A percentile compares a stretch with the other conserved stretches of the same genome.
Conservation (phyloP, 441 rosid species). For the Cnidoscolus chayamansa region DNA sequence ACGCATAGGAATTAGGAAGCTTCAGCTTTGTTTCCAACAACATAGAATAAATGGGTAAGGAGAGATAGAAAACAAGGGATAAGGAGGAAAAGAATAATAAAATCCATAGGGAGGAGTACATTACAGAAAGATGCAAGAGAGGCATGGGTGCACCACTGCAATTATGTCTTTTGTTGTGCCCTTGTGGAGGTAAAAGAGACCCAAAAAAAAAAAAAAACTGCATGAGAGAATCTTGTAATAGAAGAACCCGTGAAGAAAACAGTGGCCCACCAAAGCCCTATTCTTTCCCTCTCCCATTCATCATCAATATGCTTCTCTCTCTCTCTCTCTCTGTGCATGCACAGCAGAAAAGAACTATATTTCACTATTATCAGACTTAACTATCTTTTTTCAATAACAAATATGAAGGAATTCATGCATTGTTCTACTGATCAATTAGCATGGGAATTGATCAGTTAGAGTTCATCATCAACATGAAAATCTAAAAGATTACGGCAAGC, state of each 20-base stretch:
- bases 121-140: not conserved
- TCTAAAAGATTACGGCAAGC: constrained; percentile 11
- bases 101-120: constrained; percentile 1
- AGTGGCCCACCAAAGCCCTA: constrained; percentile 31
- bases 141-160: constrained; percentile 12
- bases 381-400: too few relatives aligned
- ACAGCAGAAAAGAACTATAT: not conserved
- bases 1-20: not conserved
- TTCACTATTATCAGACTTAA: too few relatives aligned
- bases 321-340: constrained; percentile 5
- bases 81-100: not conserved
- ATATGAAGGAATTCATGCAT: too few relatives aligned
- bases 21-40: not conserved
- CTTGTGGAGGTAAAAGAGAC: constrained; percentile 5
- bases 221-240: constrained; percentile 51
- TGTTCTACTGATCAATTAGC: too few relatives aligned
- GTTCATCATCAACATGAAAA: too few relatives aligned
- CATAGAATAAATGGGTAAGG: not conserved
- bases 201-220: constrained; percentile 20
- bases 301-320: constrained; percentile 24
- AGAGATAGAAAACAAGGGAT: constrained; percentile 10
- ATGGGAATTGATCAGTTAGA: too few relatives aligned
- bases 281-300: constrained; percentile 15
- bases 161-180: constrained; percentile 16
- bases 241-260: constrained; percentile 47